phyloP scores from a whole-genome alignment of 116 monocot species.

The Phalaenopsis hybrid region DNA sequence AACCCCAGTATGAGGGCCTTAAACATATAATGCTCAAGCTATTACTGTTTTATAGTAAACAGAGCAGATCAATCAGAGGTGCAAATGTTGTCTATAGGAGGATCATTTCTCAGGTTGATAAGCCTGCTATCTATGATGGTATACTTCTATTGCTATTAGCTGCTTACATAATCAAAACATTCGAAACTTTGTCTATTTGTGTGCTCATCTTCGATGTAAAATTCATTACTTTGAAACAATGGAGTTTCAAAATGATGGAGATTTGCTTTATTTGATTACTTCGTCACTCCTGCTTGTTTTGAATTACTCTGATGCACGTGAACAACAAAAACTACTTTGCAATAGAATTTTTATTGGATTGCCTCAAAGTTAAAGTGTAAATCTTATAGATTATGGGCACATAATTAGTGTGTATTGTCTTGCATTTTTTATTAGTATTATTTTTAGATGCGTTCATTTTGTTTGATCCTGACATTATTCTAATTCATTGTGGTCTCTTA shows the following conservation, averaged over 20 bases:
- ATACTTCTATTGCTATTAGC: slow-evolving; percentile 13
- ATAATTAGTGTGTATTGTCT: background rate
- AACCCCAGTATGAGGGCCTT: slow-evolving; percentile 75
- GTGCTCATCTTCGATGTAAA: background rate
- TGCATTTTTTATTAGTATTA: background rate
- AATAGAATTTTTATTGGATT: background rate
- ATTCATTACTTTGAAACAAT: background rate
- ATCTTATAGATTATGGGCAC: background rate
- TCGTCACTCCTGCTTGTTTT: background rate
- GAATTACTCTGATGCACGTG: background rate
- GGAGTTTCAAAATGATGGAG: background rate
- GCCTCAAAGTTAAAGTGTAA: background rate
- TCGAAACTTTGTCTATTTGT: background rate
- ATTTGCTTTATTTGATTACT: background rate
- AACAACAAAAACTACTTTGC: background rate
- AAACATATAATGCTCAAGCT: slow-evolving; percentile 60
- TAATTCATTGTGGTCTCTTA: background rate
- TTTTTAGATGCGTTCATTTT: background rate
- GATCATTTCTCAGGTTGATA: slow-evolving; percentile 72
- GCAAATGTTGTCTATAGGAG: slow-evolving; percentile 85
- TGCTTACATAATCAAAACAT: background rate
- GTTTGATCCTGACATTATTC: background rate
- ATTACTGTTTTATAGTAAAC: slow-evolving; percentile 87
- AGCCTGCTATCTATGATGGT: slow-evolving; percentile 90
- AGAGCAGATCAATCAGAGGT: slow-evolving; percentile 88